Conservation (phyloP, 129 eudicot genomes). For the Solidago caesia region DNA sequence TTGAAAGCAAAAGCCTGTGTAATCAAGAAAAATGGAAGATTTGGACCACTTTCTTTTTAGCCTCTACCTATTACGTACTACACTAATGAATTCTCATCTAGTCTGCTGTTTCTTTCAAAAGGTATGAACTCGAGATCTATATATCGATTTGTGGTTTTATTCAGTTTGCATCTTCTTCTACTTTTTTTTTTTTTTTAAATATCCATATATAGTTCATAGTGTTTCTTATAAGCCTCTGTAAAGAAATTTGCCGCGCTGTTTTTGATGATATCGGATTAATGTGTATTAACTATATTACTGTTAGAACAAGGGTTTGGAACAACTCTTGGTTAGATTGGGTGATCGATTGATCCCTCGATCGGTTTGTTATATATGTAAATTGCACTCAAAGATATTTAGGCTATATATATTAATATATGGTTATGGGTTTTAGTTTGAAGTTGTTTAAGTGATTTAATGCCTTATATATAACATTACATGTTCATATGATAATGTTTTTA, state of each 20-base stretch:
- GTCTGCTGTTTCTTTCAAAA: conserved; percentile 41
- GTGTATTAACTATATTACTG: neutral
- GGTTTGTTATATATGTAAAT: no score
- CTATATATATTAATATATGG: no score
- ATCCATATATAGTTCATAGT: neutral
- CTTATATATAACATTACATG: conserved; percentile 21
- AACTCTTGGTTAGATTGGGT: no score
- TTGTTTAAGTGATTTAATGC: conserved; percentile 10
- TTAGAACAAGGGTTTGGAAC: no score
- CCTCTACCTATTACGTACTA: conserved; percentile 32
- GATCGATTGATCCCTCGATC: no score
- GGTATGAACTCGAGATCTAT: conserved; percentile 26
- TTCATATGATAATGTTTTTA: conserved; percentile 10
- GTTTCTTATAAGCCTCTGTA: neutral
- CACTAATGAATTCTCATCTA: conserved; percentile 37
- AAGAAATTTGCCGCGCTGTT: neutral
- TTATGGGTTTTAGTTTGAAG: neutral
- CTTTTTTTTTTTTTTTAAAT: conserved; percentile 16
- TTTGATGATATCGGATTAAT: neutral
- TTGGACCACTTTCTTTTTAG: conserved; percentile 42
- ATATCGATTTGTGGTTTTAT: conserved; percentile 22
- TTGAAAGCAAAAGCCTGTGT: conserved; percentile 46
- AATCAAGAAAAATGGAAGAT: conserved; percentile 33
- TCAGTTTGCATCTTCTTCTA: conserved; percentile 21
- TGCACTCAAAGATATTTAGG: neutral